Percentiles rank a stretch among this genome's conserved stretches.
These are phyloP conservation scores for Penicillium pancosmium DNA, from an alignment of 495 filamentous ascomycete species.

Conservation along the genomic window DNA sequence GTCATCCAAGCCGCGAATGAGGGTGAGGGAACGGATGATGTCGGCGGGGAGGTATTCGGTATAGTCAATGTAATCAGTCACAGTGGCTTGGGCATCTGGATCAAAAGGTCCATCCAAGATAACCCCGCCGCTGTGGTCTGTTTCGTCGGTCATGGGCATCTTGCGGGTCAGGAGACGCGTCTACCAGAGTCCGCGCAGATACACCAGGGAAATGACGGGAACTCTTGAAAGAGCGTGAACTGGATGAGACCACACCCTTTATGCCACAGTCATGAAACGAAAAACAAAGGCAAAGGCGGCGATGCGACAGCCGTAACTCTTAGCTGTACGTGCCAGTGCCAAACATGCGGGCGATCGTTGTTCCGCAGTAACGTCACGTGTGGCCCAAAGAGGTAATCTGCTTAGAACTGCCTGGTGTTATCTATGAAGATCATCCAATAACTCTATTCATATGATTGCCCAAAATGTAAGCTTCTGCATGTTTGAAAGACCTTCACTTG, in stretches of 20 bases:
- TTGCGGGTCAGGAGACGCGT: conserved; percentile 16
- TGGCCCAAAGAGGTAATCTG: background rate
- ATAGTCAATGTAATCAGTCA: conserved; percentile 94
- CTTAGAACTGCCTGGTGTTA: background rate
- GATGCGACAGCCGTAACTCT: background rate
- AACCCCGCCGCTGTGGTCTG: conserved; percentile 49
- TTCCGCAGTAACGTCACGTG: conserved; percentile 8
- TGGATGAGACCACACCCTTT: background rate
- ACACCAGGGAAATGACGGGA: background rate
- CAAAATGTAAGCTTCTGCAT: too few species aligned
- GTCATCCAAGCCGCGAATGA: conserved; percentile 81
- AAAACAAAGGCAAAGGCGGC: background rate
- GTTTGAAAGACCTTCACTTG: too few species aligned
- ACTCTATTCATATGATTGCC: background rate
- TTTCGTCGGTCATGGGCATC: conserved; percentile 40
- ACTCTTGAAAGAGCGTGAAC: background rate
- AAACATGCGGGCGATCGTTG: conserved; percentile 15
- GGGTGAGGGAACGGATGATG: conserved; percentile 83
- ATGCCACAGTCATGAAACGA: background rate
- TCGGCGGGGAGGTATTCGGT: conserved; percentile 97
- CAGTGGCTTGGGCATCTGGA: conserved; percentile 90
- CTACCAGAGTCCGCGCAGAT: conserved; percentile 7
- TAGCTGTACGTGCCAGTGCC: conserved; percentile 3
- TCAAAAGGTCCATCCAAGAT: conserved; percentile 61
- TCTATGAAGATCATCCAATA: too few species aligned